phyloP scores from a whole-genome alignment of 2,329 filamentous ascomycete species.

The Sporothrix brasiliensis region DNA sequence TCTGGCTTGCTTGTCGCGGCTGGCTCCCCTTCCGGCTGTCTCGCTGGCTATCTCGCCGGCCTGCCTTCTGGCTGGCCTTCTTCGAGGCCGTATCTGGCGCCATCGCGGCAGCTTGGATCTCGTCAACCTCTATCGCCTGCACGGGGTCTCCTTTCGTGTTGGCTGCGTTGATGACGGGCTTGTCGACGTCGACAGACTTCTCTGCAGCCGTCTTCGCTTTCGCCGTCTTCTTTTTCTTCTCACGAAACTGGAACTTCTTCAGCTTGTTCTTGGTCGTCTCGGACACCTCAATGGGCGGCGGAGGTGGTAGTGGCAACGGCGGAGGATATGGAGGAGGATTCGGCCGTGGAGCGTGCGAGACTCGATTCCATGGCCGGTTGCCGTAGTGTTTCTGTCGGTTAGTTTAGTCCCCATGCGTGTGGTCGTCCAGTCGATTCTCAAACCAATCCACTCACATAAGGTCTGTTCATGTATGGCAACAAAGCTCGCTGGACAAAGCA shows the following conservation, averaged over 20 bases:
- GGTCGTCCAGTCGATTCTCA: neutral
- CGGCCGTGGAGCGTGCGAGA: slow-evolving; percentile 48
- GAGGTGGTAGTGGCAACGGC: slow-evolving; percentile 39
- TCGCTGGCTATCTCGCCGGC: neutral
- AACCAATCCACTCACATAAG: slow-evolving; percentile 28
- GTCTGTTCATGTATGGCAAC: slow-evolving; percentile 41
- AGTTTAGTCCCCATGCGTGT: neutral
- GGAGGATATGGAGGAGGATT: slow-evolving; percentile 37
- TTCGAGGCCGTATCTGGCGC: no score
- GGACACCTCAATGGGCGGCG: slow-evolving; percentile 55
- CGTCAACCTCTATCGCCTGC: neutral
- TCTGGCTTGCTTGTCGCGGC: neutral
- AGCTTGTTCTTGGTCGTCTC: slow-evolving; percentile 64
- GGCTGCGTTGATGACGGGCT: neutral
- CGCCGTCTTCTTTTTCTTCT: slow-evolving; percentile 39
- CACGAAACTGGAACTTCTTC: slow-evolving; percentile 58
- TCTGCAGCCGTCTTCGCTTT: neutral
- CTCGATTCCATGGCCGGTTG: slow-evolving; percentile 56
- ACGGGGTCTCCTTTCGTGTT: neutral
- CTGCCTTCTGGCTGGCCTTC: no score
- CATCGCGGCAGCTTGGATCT: neutral
- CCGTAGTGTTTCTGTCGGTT: slow-evolving; percentile 39
- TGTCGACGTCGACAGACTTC: neutral
- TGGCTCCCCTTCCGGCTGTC: slow-evolving; percentile 1
- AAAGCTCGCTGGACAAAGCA: slow-evolving; percentile 8